Conservation (phyloP, 257 asterid genomes). For the Nyctanthes arbortristis region DNA sequence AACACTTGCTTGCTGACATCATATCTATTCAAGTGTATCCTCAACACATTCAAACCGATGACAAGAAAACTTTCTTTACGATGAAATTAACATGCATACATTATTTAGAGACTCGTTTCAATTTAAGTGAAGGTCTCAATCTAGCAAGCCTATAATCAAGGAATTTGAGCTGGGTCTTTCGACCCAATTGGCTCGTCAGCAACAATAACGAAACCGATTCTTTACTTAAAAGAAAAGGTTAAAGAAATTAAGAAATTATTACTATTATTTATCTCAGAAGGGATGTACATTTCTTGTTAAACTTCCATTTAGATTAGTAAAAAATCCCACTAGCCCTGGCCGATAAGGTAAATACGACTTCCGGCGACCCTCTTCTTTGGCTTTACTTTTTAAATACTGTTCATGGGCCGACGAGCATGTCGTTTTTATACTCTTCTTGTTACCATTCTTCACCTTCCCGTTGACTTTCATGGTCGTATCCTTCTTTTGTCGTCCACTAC, state of each 20-base stretch:
- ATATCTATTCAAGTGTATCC: too few relatives aligned
- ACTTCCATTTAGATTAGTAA: conserved; percentile 47
- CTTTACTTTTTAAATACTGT: conserved; percentile 43
- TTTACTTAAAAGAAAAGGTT: background rate
- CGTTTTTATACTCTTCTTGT: conserved; percentile 33
- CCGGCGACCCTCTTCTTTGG: conserved; percentile 34
- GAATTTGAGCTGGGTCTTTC: too few relatives aligned
- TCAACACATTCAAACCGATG: too few relatives aligned
- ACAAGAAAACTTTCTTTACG: too few relatives aligned
- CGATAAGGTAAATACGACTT: conserved; percentile 52
- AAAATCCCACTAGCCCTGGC: conserved; percentile 48
- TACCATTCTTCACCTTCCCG: conserved; percentile 27
- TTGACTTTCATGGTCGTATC: background rate
- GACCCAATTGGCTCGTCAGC: background rate
- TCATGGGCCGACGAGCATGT: conserved; percentile 46
- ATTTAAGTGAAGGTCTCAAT: too few relatives aligned
- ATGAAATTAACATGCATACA: too few relatives aligned
- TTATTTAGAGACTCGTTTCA: too few relatives aligned
- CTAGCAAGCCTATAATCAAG: too few relatives aligned
- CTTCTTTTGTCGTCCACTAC: background rate
- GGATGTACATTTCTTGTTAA: conserved; percentile 50
- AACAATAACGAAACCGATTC: too few relatives aligned
- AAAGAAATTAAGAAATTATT: background rate
- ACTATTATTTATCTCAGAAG: conserved; percentile 18
- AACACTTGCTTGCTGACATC: too few relatives aligned